phyloP scores from a whole-genome alignment of 148 eudicot species.

The Rhododendron ferrugineum region DNA sequence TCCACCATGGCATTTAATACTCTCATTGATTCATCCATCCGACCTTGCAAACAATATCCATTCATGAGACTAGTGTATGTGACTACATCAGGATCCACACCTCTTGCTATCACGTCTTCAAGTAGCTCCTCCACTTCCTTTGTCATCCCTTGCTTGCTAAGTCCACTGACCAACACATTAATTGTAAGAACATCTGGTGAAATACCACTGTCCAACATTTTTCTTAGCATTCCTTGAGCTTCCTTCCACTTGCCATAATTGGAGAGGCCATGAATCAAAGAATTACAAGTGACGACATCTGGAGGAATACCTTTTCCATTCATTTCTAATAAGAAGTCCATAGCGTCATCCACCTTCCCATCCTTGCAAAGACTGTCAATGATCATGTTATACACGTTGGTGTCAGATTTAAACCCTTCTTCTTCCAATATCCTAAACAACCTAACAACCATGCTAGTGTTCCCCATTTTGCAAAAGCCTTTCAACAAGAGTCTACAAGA shows the following conservation, averaged over 20 bases:
- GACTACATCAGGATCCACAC: neutral
- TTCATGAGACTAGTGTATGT: constrained; percentile 9
- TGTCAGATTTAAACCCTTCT: neutral
- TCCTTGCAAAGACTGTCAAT: constrained; percentile 10
- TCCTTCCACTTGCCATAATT: neutral
- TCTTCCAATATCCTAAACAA: neutral
- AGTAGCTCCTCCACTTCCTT: neutral
- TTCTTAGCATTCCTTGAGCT: neutral
- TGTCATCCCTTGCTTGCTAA: constrained; percentile 7
- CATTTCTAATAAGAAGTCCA: neutral
- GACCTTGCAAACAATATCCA: constrained; percentile 12
- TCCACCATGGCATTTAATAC: neutral
- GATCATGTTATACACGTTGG: neutral
- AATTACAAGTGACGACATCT: constrained; percentile 3
- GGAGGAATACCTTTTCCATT: neutral
- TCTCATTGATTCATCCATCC: constrained; percentile 2
- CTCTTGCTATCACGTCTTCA: neutral
- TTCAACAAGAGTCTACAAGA: neutral
- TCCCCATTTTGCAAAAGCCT: neutral
- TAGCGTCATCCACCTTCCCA: neutral
- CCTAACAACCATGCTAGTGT: neutral
- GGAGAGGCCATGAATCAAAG: constrained; percentile 4
- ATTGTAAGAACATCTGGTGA: neutral
- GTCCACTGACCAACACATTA: constrained; percentile 1
- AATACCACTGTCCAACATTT: constrained; percentile 3